phyloP scores from a whole-genome alignment of 768 basidiomycete species.

The Tulasnella sp. region DNA sequence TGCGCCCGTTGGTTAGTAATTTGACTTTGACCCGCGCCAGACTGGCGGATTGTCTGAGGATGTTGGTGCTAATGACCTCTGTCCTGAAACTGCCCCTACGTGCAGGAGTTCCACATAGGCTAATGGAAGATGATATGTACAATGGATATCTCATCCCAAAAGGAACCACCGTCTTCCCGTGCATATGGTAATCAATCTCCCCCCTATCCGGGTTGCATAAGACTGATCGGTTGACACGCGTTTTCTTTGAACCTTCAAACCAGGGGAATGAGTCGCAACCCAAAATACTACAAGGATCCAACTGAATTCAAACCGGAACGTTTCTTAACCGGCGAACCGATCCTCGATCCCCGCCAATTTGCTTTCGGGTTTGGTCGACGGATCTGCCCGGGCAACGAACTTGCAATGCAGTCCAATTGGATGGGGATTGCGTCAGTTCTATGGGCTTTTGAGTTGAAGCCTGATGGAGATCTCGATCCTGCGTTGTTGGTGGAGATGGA shows the following conservation, averaged over 20 bases:
- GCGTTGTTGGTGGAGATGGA: background rate
- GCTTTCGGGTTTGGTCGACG: conserved; percentile 17
- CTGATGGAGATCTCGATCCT: background rate
- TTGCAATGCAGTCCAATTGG: background rate
- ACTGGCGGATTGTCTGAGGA: background rate
- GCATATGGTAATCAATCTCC: background rate
- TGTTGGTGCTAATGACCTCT: background rate
- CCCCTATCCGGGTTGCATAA: background rate
- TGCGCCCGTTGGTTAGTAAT: background rate
- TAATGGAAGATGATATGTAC: conserved; percentile 26
- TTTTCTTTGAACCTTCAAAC: background rate
- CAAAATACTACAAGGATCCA: conserved; percentile 1
- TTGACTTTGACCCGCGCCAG: background rate
- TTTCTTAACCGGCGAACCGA: background rate
- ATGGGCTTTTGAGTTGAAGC: background rate
- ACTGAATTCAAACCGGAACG: conserved; percentile 24
- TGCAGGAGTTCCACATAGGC: conserved; percentile 10
- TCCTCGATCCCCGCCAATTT: background rate
- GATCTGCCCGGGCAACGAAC: conserved; percentile 13
- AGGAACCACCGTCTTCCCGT: conserved; percentile 11
- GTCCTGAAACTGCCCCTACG: background rate
- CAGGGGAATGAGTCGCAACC: background rate
- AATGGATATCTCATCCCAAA: conserved; percentile 24
- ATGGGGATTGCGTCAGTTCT: background rate
- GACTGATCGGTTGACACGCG: background rate